Evolutionary conservation across 768 basidiomycete genomes (phyloP).

Genomic region (Guyanaporus albipodus): DNA sequence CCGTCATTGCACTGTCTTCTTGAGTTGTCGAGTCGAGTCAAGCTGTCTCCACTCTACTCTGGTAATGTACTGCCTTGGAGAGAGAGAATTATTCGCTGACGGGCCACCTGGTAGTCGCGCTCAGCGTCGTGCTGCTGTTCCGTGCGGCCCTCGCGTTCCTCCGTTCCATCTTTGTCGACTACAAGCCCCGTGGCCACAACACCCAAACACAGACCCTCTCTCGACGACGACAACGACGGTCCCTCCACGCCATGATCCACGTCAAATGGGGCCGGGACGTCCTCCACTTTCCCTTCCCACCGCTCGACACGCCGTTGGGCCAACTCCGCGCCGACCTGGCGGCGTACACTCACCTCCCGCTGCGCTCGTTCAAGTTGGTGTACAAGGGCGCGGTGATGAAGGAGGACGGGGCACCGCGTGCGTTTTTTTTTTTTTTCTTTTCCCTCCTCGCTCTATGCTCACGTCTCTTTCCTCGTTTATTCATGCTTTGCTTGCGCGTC

Average conservation of each 20-base stretch:
- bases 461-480: not conserved
- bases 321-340: conserved; percentile 60
- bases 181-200: not conserved
- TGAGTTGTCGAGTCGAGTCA: conserved; percentile 14
- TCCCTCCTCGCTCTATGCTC: no score
- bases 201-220: not conserved
- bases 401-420: conserved; percentile 67
- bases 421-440: conserved; percentile 23
- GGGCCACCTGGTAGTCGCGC: conserved; percentile 15
- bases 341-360: conserved; percentile 68
- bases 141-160: conserved; percentile 24
- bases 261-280: conserved; percentile 52
- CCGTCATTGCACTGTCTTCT: no score
- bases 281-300: conserved; percentile 53
- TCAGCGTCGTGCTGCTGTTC: conserved; percentile 35
- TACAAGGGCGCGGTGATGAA: conserved; percentile 89
- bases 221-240: no score
- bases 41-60: conserved; percentile 29
- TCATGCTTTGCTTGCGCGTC: not conserved
- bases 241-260: conserved; percentile 35
- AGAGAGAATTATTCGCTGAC: no score
- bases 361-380: conserved; percentile 76
- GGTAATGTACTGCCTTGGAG: no score
- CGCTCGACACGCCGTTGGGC: conserved; percentile 53
- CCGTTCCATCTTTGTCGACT: conserved; percentile 5